Evolutionary conservation across 352 stramenopile species (phyloP).

Genomic region (Globisporangium recalcitrans): DNA sequence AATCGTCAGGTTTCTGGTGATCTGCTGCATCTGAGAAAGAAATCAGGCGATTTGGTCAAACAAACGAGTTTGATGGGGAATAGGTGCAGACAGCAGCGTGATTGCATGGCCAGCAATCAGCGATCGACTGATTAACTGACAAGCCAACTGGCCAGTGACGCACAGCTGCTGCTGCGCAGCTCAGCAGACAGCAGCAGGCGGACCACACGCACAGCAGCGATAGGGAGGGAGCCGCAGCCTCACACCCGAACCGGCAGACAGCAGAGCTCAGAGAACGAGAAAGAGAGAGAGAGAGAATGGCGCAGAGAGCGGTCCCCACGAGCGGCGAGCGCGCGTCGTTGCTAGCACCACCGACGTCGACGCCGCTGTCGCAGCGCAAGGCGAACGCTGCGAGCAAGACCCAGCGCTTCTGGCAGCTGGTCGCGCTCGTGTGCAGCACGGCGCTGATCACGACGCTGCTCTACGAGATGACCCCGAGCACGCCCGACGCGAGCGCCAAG

Average conservation of each 20-base stretch:
- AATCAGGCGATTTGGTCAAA: no score
- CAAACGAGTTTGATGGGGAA: no score
- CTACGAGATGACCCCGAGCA: constrained; percentile 15
- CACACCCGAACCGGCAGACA: background rate
- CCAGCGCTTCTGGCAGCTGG: constrained; percentile 14
- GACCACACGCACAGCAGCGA: background rate
- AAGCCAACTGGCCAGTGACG: background rate
- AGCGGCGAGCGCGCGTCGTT: constrained; percentile 9
- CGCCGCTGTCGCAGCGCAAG: constrained; percentile 10
- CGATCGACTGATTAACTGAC: background rate
- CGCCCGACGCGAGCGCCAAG: constrained; percentile 8
- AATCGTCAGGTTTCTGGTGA: constrained; percentile 3
- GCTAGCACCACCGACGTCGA: background rate
- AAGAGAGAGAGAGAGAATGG: background rate
- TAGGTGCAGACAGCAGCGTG: background rate
- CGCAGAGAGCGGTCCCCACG: background rate
- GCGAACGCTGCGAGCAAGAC: constrained; percentile 1
- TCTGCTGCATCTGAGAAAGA: background rate
- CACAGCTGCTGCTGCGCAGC: background rate
- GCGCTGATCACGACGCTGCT: constrained; percentile 16
- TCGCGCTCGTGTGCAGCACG: constrained; percentile 12
- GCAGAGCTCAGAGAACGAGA: no score
- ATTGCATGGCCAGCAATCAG: background rate
- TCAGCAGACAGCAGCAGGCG: background rate
- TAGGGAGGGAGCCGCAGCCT: background rate